These are phyloP conservation scores for Lithospermum erythrorhizon DNA, from an alignment of 257 asterid species.

Conservation along the genomic window DNA sequence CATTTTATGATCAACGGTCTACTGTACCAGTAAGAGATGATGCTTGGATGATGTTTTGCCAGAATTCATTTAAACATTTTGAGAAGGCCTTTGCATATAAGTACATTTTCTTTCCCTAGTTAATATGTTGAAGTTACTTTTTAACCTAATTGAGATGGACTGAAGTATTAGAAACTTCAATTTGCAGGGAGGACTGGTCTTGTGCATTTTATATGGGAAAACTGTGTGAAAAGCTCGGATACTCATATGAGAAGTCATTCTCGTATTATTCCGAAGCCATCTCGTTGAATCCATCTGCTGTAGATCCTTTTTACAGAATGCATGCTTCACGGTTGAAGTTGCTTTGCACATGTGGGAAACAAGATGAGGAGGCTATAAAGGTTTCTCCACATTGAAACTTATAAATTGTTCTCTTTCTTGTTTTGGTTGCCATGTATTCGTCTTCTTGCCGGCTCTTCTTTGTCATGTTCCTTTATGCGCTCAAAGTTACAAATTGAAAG, in stretches of 20 bases:
- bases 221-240: conserved; percentile 86
- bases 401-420: conserved; percentile 2
- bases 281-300: conserved; percentile 79
- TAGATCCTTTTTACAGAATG: conserved; percentile 94
- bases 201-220: conserved; percentile 90
- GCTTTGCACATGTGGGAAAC: conserved; percentile 64
- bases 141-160: conserved; percentile 14
- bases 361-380: conserved; percentile 63
- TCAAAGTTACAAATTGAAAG: neutral
- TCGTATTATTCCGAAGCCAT: conserved; percentile 78
- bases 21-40: conserved; percentile 57
- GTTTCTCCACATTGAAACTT: conserved; percentile 21
- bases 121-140: conserved; percentile 17
- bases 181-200: conserved; percentile 94
- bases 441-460: conserved; percentile 1
- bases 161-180: conserved; percentile 10
- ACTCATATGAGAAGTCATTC: conserved; percentile 48
- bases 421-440: neutral
- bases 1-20: conserved; percentile 87
- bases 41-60: conserved; percentile 73
- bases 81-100: conserved; percentile 74
- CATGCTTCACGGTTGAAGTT: conserved; percentile 96
- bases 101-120: conserved; percentile 33
- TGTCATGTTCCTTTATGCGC: neutral
- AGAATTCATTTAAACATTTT: conserved; percentile 82